Base-by-base conservation (phyloP, 164 flowering plant species). In the Vitis rupestris region DNA sequence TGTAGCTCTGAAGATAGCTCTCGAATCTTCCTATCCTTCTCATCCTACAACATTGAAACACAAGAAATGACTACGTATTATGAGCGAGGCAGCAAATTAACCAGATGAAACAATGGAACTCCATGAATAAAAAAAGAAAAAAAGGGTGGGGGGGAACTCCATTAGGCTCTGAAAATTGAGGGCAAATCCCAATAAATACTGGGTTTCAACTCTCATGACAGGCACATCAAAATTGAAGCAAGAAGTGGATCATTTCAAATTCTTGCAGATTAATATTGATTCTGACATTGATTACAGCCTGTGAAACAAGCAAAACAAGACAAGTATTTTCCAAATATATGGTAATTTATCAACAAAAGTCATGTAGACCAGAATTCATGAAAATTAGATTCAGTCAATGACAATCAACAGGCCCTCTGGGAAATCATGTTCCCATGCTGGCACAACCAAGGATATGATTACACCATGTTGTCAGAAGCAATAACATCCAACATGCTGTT, bases 1-100 rank as follows among this genome's bases (percentile, higher is more conserved):
- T 82, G 81, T 27, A 85, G 76, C 71, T 85, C 89, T 2, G 76
- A 61, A 27, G 85, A 78, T 15, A 85, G 71, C 69, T 85, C 89
- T 58, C 77, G 84, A 62, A 85, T 85, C 70, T 73, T 80, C 76
- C 72, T 83, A 52, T 83, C 89, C 75, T 83, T 85, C 69, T 83
- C 89, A 70, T 85, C 89, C 89, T 85, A 61, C 59, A 73, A 50
- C 23, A 37, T n/a, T 31, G 7, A 15, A 50, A 61, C 12, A 29
- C 5, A 67, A 0, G 15, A 14, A 10, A 10, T 37, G 7, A 10
- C 3, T 63, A 23, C 27, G 2, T 8, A 47, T 47, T 11, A 6
- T 37, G 9, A 37, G 12, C 0, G 9, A 61, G 44, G 8, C 52
- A 6, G 11, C 1, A 52, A 64, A 17, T 17, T 57, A n/a, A 53